Percentiles rank a stretch among this genome's conserved stretches.
phyloP scores from a whole-genome alignment of 306 rosid species.

The Quercus wislizeni region DNA sequence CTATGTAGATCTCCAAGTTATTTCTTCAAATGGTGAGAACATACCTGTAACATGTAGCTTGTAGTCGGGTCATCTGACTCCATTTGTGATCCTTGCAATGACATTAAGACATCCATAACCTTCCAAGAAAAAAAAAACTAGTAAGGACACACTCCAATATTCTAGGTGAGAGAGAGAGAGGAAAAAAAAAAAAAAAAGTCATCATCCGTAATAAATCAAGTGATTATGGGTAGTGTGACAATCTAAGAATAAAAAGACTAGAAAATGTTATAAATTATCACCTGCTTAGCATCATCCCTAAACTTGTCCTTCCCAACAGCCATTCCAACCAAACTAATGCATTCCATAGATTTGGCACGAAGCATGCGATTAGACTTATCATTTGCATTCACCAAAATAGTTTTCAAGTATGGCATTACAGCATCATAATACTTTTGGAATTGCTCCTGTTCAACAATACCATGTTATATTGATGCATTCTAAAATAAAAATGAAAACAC shows the following conservation, averaged over 20 bases:
- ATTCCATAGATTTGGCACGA: conserved; percentile 99
- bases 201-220: not conserved
- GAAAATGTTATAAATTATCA: conserved; percentile 10
- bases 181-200: not conserved
- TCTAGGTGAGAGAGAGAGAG: not conserved
- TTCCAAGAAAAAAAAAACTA: conserved; percentile 18
- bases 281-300: conserved; percentile 98
- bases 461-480: conserved; percentile 1
- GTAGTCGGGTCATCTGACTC: conserved; percentile 96
- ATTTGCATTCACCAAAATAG: conserved; percentile 88
- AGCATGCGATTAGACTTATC: conserved; percentile 95
- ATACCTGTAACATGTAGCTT: conserved; percentile 95
- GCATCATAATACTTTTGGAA: conserved; percentile 83
- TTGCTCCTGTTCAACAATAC: conserved; percentile 46
- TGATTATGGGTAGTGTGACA: not conserved
- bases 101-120: conserved; percentile 98
- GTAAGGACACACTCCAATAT: not conserved
- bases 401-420: conserved; percentile 92
- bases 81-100: conserved; percentile 86
- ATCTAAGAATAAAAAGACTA: not conserved
- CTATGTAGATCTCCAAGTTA: conserved; percentile 5
- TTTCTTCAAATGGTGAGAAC: conserved; percentile 11
- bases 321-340: conserved; percentile 99
- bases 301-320: conserved; percentile 98
- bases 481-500: not conserved